Percentiles rank a stretch among this genome's conserved stretches.
Evolutionary conservation across 1,139 yeast species (phyloP).

Genomic region (Hanseniaspora uvarum): DNA sequence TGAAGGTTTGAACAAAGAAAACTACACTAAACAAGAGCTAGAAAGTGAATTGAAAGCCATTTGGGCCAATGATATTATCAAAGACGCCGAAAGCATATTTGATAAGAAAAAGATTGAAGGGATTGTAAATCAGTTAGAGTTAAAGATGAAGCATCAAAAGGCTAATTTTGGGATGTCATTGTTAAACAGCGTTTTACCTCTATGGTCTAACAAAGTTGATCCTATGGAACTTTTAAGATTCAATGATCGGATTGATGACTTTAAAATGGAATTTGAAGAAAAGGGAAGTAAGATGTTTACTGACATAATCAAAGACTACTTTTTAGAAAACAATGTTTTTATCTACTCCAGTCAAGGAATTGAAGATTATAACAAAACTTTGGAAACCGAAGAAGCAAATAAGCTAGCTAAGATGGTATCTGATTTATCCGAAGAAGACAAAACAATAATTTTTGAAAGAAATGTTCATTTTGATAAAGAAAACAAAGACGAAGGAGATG

Average conservation of each 20-base stretch:
- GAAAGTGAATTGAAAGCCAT: constrained; percentile 38
- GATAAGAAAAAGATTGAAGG: constrained; percentile 59
- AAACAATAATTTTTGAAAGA: constrained; percentile 41
- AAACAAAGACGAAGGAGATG: constrained; percentile 48
- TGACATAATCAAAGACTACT: constrained; percentile 34
- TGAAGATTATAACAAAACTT: constrained; percentile 40
- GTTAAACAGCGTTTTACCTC: constrained; percentile 62
- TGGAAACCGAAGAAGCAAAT: constrained; percentile 40
- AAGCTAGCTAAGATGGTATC: constrained; percentile 42
- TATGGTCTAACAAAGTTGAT: constrained; percentile 77
- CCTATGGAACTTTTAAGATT: constrained; percentile 49
- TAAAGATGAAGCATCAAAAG: constrained; percentile 73
- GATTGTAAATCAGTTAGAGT: constrained; percentile 75
- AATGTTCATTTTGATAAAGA: constrained; percentile 51
- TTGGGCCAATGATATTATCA: constrained; percentile 40
- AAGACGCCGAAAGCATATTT: constrained; percentile 34
- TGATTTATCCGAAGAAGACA: constrained; percentile 35
- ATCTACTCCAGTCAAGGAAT: constrained; percentile 37
- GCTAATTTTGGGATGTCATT: constrained; percentile 83
- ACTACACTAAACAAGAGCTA: constrained; percentile 37
- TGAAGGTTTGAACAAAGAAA: constrained; percentile 47
- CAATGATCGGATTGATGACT: constrained; percentile 53
- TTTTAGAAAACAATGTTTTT: constrained; percentile 22
- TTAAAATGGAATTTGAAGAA: constrained; percentile 54
- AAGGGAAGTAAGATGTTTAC: constrained; percentile 34